Percentiles rank a stretch among this genome's conserved stretches.
phyloP scores from a whole-genome alignment of 2,329 filamentous ascomycete species.

The Metarhizium sp. region DNA sequence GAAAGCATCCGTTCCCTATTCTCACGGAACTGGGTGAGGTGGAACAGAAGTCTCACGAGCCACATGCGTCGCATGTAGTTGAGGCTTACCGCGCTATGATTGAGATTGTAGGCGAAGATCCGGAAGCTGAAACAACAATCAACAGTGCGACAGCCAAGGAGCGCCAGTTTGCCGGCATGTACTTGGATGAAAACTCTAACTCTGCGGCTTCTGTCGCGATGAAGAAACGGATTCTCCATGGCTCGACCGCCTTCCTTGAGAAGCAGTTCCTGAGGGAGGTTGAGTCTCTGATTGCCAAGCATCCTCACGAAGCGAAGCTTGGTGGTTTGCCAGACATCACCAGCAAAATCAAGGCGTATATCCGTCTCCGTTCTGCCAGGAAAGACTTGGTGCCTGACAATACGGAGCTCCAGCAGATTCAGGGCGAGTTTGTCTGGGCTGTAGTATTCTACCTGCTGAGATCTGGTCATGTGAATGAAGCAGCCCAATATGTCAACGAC shows the following conservation, averaged over 20 bases:
- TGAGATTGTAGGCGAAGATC: constrained; percentile 66
- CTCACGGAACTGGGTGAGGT: constrained; percentile 67
- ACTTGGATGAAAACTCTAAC: constrained; percentile 64
- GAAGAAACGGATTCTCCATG: constrained; percentile 70
- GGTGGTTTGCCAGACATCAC: constrained; percentile 81
- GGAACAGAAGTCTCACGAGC: constrained; percentile 59
- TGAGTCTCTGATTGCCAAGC: constrained; percentile 67
- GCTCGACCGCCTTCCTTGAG: constrained; percentile 73
- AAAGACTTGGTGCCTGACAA: constrained; percentile 81
- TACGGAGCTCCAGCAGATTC: constrained; percentile 68
- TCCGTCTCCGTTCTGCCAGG: constrained; percentile 67
- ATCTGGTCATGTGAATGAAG: constrained; percentile 75
- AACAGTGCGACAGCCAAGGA: constrained; percentile 61
- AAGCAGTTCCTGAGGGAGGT: constrained; percentile 70
- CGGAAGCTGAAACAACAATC: constrained; percentile 46
- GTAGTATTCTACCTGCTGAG: constrained; percentile 87
- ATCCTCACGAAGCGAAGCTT: constrained; percentile 79
- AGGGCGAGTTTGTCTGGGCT: constrained; percentile 84
- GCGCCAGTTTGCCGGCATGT: constrained; percentile 66
- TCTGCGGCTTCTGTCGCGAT: constrained; percentile 56
- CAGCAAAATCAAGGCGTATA: constrained; percentile 88
- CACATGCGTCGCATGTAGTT: constrained; percentile 64
- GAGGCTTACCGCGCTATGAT: constrained; percentile 78
- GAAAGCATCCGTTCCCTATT: constrained; percentile 60
- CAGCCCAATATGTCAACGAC: constrained; percentile 74